These are phyloP conservation scores for Vanrija humicola DNA, from an alignment of 1,284 basidiomycete genomes.

Conservation along the genomic window DNA sequence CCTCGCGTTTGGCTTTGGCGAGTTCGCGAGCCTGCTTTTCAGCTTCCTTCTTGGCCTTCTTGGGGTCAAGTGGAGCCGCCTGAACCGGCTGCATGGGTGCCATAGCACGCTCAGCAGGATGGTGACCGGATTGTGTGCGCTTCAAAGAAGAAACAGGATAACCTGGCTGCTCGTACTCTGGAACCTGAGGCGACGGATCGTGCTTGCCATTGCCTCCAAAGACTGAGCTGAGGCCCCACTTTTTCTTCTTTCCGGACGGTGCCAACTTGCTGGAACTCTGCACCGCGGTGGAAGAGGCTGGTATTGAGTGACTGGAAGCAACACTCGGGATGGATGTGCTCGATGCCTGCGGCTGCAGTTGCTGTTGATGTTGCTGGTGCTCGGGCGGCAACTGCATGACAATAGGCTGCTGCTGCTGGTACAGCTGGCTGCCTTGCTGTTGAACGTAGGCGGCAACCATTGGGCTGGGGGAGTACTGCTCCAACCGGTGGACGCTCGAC, in stretches of 20 bases:
- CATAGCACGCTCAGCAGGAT: constrained; percentile 59
- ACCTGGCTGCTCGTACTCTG: constrained; percentile 33
- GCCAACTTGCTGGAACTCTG: constrained; percentile 7
- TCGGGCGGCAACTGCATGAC: not conserved
- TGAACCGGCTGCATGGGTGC: constrained; percentile 37
- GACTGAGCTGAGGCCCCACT: constrained; percentile 54
- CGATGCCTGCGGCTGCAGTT: no score
- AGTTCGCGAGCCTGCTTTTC: constrained; percentile 78
- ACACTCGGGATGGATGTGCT: no score
- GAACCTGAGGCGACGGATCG: constrained; percentile 17
- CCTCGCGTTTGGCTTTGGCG: constrained; percentile 77
- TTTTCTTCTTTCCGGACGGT: constrained; percentile 47
- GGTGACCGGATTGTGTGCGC: constrained; percentile 71
- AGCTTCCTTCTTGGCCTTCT: constrained; percentile 82
- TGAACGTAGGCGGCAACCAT: constrained; percentile 24
- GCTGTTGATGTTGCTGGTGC: no score
- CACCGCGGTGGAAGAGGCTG: constrained; percentile 1
- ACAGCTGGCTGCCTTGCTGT: constrained; percentile 3
- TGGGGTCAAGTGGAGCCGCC: constrained; percentile 57
- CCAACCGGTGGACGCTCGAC: not conserved
- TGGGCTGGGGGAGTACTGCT: not conserved
- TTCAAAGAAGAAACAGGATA: constrained; percentile 58
- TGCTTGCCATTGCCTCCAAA: constrained; percentile 72
- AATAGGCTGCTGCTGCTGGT: not conserved
- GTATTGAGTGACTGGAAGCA: not conserved